phyloP scores from a whole-genome alignment of 352 stramenopile species.

The Pelagophyceae sp. region DNA sequence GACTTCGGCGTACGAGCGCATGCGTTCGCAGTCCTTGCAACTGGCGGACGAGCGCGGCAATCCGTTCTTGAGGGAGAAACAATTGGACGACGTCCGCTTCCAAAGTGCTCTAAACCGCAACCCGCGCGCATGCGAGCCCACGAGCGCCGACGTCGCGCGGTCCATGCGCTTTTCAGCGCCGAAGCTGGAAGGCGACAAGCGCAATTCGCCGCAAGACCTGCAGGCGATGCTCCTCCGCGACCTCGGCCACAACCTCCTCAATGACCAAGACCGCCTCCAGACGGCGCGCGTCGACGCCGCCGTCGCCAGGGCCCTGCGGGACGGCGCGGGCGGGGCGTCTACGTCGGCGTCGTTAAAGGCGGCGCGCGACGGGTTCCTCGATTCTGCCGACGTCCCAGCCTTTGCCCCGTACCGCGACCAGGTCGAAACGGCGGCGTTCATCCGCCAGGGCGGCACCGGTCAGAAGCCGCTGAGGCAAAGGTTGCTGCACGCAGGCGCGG shows the following conservation, averaged over 20 bases:
- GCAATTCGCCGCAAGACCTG: not conserved
- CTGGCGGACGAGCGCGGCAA: too few relatives aligned
- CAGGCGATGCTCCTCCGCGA: not conserved
- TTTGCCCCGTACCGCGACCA: not conserved
- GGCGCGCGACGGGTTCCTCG: not conserved
- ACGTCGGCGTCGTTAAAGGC: not conserved
- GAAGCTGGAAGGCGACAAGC: not conserved
- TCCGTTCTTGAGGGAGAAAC: not conserved
- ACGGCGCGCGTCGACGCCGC: not conserved
- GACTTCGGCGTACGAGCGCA: too few relatives aligned
- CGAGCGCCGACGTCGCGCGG: not conserved
- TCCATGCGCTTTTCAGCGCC: not conserved
- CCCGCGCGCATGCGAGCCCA: not conserved
- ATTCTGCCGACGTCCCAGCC: not conserved
- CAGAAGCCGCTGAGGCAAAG: too few relatives aligned
- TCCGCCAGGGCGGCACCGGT: too few relatives aligned
- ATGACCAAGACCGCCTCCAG: not conserved
- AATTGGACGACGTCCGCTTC: not conserved
- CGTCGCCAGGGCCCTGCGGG: not conserved
- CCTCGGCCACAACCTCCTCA: not conserved
- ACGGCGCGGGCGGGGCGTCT: too few relatives aligned
- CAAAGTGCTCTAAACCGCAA: not conserved
- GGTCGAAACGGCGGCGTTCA: too few relatives aligned
- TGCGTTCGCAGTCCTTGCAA: too few relatives aligned
- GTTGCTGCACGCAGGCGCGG: too few relatives aligned